Evolutionary conservation across 129 eudicot species (phyloP), one percentile per base, ranked within the genome.

Genomic region (Flaveria robusta): DNA sequence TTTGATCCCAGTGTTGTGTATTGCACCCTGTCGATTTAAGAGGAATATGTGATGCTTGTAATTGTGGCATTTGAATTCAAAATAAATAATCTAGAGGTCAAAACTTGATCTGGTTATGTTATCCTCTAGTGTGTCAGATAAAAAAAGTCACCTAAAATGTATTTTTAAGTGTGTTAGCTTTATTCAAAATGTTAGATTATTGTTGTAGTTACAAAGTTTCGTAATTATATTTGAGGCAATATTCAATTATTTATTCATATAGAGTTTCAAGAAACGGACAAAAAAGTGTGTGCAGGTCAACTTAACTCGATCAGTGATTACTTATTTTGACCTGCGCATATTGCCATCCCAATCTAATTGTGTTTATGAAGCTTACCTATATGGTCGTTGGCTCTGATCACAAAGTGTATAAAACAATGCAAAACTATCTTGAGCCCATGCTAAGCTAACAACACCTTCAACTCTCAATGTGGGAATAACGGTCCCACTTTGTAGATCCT

Each of bases 361-460:
- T 72, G 51, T 31, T 62, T 20, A 62, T 66, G 77, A 81, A 73
- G 64, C 59, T 84, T 87, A 78, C 98, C 96, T 87, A 88, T 86
- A 84, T 23, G 98, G 98, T 50, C 96, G 83, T 74, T 90, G 98
- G 67, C 85, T 88, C 58, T 88, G 87, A 85, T 93, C 97, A 54
- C 87, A 83, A 69, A 85, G 29, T n/a, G 98, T 93, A 59, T 93
- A 93, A 78, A 91, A 91, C 54, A 93, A 71, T 0, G 91, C 81
- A 70, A 74, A 41, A 60, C 91, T 66, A 79, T 93, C 96, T 82
- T 81, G 92, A 75, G 88, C 96, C 98, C 98, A 93, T 37, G 91
- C 98, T 79, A 93, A 82, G 80, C 98, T 93, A 64, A 91, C 91
- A 77, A 90, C 98, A 8, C 87, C 86, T 69, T 85, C 90, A 66